phyloP scores from a whole-genome alignment of 306 rosid species.

The Cucumis hystrix region DNA sequence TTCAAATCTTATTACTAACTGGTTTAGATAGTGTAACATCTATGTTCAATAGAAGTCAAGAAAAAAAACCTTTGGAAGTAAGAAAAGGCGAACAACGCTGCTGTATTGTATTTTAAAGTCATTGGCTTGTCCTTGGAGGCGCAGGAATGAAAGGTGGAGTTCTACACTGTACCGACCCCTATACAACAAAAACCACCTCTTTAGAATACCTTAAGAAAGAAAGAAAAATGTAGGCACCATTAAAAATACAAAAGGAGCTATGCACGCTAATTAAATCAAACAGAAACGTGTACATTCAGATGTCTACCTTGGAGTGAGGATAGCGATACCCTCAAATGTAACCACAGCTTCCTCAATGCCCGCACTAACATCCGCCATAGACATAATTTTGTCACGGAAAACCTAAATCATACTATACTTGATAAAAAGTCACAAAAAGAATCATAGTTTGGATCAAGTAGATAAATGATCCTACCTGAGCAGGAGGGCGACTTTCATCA shows the following conservation, averaged over 20 bases:
- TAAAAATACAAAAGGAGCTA: neutral
- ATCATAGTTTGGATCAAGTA: neutral
- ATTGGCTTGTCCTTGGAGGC: conserved; percentile 96
- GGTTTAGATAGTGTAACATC: neutral
- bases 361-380: conserved; percentile 91
- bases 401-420: conserved; percentile 35
- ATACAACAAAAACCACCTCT: conserved; percentile 16
- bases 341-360: conserved; percentile 94
- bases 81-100: conserved; percentile 89
- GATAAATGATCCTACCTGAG: conserved; percentile 53
- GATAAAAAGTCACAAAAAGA: conserved; percentile 7
- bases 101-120: conserved; percentile 97
- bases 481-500: conserved; percentile 85
- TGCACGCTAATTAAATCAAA: neutral
- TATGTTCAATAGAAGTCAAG: neutral
- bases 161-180: conserved; percentile 98
- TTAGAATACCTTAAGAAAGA: conserved; percentile 1
- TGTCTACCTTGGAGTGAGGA: conserved; percentile 88
- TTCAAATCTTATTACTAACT: neutral
- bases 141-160: conserved; percentile 80
- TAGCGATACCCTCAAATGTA: conserved; percentile 96
- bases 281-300: neutral
- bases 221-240: no score
- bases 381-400: conserved; percentile 85
- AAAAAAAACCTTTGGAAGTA: conserved; percentile 84